Base-by-base conservation (phyloP, 495 filamentous ascomycete genomes). In the Penicillium samsonianum region DNA sequence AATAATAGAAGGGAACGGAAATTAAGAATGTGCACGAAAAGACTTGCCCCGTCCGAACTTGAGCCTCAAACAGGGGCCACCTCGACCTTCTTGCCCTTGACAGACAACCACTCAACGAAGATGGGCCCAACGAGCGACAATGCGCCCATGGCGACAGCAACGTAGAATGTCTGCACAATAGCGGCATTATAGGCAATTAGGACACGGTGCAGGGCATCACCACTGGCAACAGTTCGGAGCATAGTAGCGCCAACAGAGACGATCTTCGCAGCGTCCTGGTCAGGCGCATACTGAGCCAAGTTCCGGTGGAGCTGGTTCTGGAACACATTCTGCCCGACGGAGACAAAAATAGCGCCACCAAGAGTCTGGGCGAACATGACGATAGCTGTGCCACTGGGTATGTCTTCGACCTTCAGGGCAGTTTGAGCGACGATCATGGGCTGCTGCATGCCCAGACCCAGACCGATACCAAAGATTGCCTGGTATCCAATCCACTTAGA, bases 71-170 rank as follows among this genome's bases (percentile, higher is more conserved):
- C 84, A 44, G 79, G 73, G 10, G 71, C 75, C 64, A 80, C 74
- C 67, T 90, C 87, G 51, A 91, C 77, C 57, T 89, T 88, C 83
- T 89, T 92, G 2, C 88, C 90, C 78, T 92, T 93, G 19, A 96
- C 90, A 40, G 82, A 88, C 63, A 81, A 83, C 92, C 91, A 96
- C 72, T 94, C 84, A 9, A 92, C 75, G 5, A 79, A 73, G 3
- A 80, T 61, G 3, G 80, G 75, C 1, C 84, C 89, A 46, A 93
- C 19, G 5, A 90, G 74, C 4, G 83, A 81, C 0, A 88, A 44
- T 9, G 77, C 79, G 9, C 80, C 77, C 73, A 90, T 80, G 0
- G 86, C 87, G 12, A 88, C 77, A 61, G 80, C 78, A 0, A 92
- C 86, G 53, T 88, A 82, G 71, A 89, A 96, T 0, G 85, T 80